Evolutionary conservation across 805 yeast species (phyloP).

Genomic region (Danielia oregonensis): DNA sequence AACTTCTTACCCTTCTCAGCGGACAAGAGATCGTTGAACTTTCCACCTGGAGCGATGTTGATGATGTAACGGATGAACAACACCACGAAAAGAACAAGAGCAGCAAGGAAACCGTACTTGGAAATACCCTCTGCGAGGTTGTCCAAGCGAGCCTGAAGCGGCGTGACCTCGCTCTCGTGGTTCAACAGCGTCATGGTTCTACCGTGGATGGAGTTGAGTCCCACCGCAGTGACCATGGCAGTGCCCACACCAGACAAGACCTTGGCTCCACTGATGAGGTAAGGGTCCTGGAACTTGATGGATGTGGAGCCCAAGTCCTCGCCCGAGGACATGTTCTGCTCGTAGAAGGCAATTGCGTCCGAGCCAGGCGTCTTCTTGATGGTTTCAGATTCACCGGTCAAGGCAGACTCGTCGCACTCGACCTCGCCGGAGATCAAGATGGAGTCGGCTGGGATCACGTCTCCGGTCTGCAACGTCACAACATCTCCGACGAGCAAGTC

Average conservation of each 20-base stretch:
- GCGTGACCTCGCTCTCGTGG: conserved; percentile 79
- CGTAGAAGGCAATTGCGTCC: conserved; percentile 31
- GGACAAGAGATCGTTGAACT: conserved; percentile 42
- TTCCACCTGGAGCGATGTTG: conserved; percentile 51
- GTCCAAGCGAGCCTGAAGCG: conserved; percentile 79
- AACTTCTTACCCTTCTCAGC: conserved; percentile 83
- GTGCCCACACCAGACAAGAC: conserved; percentile 81
- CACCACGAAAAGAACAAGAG: conserved; percentile 74
- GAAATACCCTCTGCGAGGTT: conserved; percentile 89
- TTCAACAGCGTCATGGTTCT: conserved; percentile 80
- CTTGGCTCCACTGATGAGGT: conserved; percentile 88
- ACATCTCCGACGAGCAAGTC: conserved; percentile 86
- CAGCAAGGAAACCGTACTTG: conserved; percentile 87
- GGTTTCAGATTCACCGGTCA: conserved; percentile 92
- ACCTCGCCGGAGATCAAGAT: conserved; percentile 69
- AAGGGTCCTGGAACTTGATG: conserved; percentile 62
- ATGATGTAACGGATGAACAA: conserved; percentile 73
- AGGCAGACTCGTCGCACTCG: conserved; percentile 87
- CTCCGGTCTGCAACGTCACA: conserved; percentile 84
- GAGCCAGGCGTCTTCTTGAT: conserved; percentile 63
- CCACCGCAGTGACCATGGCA: conserved; percentile 87
- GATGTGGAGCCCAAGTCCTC: conserved; percentile 40
- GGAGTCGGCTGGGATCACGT: conserved; percentile 86
- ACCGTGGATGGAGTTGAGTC: conserved; percentile 86
- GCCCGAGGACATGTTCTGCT: conserved; percentile 14